phyloP scores from a whole-genome alignment of 1,284 basidiomycete species.

The Naganishia sp. region DNA sequence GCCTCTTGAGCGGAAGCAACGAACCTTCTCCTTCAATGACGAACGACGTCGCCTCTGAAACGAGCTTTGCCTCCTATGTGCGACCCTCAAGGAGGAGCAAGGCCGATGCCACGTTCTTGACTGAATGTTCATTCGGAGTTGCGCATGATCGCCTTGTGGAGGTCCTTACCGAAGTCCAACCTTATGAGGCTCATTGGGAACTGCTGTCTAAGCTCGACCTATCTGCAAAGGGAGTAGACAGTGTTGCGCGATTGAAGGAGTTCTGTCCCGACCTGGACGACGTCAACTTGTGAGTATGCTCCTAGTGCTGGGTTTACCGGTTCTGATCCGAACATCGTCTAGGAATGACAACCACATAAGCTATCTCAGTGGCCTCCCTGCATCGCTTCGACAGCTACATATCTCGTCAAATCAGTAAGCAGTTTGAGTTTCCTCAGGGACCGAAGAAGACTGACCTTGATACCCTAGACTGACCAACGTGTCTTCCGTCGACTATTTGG shows the following conservation, averaged over 20 bases:
- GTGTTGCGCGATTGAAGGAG: constrained; percentile 88
- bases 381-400: constrained; percentile 73
- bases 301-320: neutral
- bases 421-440: neutral
- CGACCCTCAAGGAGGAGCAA: constrained; percentile 24
- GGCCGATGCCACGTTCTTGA: constrained; percentile 76
- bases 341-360: constrained; percentile 79
- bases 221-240: constrained; percentile 76
- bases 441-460: constrained; percentile 8
- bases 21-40: neutral
- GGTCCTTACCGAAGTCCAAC: constrained; percentile 91
- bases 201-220: constrained; percentile 74
- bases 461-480: constrained; percentile 69
- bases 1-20: constrained; percentile 17
- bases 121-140: constrained; percentile 90
- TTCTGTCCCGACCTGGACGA: constrained; percentile 83
- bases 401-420: constrained; percentile 73
- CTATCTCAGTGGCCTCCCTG: constrained; percentile 84
- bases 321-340: constrained; percentile 28
- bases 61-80: constrained; percentile 11
- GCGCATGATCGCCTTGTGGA: constrained; percentile 86
- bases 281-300: constrained; percentile 59
- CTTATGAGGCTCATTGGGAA: constrained; percentile 95
- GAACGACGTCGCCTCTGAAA: neutral
- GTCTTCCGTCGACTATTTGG: constrained; percentile 84